These are phyloP conservation scores for Perkinsus chesapeaki DNA, from an alignment of 169 alveolate species.

Conservation along the genomic window DNA sequence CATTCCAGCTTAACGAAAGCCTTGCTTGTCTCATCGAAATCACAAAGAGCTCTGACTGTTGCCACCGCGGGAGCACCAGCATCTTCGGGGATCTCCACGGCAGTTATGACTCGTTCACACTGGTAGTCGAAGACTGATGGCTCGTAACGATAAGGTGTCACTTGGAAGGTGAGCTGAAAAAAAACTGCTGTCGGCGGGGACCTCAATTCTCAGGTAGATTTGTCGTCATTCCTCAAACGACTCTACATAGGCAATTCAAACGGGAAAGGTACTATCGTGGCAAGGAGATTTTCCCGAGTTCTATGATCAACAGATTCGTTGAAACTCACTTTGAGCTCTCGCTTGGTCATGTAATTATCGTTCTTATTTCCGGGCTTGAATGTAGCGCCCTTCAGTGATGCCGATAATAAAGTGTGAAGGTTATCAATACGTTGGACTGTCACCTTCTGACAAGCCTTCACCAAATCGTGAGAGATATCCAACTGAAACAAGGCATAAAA, in stretches of 20 bases:
- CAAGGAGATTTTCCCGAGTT: too few species aligned
- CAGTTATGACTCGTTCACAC: not conserved
- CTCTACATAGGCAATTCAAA: too few species aligned
- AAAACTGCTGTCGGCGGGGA: not conserved
- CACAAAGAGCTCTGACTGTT: not conserved
- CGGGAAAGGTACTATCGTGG: too few species aligned
- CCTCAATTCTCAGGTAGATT: too few species aligned
- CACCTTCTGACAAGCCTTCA: not conserved
- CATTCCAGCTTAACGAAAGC: not conserved
- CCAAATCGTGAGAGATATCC: not conserved
- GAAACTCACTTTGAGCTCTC: not conserved
- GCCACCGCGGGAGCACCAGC: not conserved
- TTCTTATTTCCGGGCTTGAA: not conserved
- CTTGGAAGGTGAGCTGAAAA: not conserved
- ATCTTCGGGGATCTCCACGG: not conserved
- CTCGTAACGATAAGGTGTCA: not conserved
- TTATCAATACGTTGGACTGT: not conserved
- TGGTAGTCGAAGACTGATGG: not conserved
- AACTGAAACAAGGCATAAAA: not conserved
- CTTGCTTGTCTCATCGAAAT: not conserved
- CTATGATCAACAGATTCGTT: too few species aligned
- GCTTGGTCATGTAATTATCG: not conserved
- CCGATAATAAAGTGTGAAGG: not conserved
- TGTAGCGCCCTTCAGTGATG: not conserved
- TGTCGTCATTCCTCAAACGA: too few species aligned